Percentiles rank a stretch among this genome's conserved stretches.
Evolutionary conservation across 176 grass and related monocot species (phyloP).

Genomic region (Ananas comosus): DNA sequence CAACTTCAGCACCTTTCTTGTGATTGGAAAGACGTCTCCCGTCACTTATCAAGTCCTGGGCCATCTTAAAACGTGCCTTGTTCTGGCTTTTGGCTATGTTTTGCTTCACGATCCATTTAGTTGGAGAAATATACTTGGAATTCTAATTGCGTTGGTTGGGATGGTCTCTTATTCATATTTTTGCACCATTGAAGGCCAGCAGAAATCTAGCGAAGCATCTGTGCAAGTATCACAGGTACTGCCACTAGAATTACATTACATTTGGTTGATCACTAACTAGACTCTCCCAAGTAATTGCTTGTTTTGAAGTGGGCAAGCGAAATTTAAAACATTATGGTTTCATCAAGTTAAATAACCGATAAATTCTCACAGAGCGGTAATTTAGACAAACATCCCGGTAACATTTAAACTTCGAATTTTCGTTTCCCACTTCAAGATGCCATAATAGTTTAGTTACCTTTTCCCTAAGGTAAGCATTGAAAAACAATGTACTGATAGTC

Average conservation of each 20-base stretch:
- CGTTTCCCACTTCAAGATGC: not conserved
- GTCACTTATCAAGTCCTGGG: slow-evolving; percentile 98
- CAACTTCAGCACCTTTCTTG: slow-evolving; percentile 98
- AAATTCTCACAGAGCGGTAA: no score
- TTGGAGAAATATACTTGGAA: slow-evolving; percentile 96
- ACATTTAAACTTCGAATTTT: no score
- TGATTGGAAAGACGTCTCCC: slow-evolving; percentile 94
- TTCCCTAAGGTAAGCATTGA: not conserved
- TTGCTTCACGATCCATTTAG: slow-evolving; percentile 95
- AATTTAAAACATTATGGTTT: no score
- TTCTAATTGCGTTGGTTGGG: slow-evolving; percentile 81
- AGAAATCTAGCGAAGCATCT: slow-evolving; percentile 60
- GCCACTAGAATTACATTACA: not conserved
- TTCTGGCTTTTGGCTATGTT: slow-evolving; percentile 88
- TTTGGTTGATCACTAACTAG: not conserved
- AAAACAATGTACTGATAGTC: not conserved
- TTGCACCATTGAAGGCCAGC: slow-evolving; percentile 53
- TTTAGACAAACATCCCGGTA: no score
- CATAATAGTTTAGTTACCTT: not conserved
- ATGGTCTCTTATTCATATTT: slow-evolving; percentile 91
- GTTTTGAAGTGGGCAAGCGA: no score
- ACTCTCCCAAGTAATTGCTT: not conserved
- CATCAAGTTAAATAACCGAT: no score
- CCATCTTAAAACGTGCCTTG: slow-evolving; percentile 95
- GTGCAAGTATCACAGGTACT: slow-evolving; percentile 68